Evolutionary conservation across 106 monocot species (phyloP), one percentile per base, ranked within the genome.

Genomic region (Acorus calamus): DNA sequence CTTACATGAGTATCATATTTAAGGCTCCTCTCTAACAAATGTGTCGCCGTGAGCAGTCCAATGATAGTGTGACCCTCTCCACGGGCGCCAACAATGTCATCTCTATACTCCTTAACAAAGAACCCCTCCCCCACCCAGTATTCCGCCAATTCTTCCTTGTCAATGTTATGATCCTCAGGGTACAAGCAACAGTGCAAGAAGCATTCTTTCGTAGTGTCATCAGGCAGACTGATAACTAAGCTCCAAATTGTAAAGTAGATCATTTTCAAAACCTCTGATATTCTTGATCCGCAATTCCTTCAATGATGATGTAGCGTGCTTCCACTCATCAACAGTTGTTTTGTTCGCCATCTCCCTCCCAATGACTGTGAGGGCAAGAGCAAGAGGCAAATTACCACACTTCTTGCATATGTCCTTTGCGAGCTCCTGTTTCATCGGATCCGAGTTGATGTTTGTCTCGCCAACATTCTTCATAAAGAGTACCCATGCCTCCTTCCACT

Each of bases 81-180:
- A 46, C 55, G 62, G 2, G 55, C 59, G 42, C 57, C 64, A 12
- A 48, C n/a, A 28, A 62, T 60, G 50, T 60, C 55, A 2, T 43
- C 28, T 28, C 28, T 9, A 8, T 55, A 66, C 10, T 49, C 49
- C 4, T 68, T 9, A 28, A 0, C 28, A 8, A 81, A 28, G 3
- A 77, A 14, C 2, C 73, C 73, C 6, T 69, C 51, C 4, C 81
- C 81, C 51, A 81, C 52, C 77, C 77, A 81, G 49, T 56, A 69
- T 9, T 65, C 28, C 5, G 73, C 69, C 2, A 81, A 59, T 9
- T 77, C 56, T 3, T 28, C 7, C 44, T 60, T 49, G 2, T 6
- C 3, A 7, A 81, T 69, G 0, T 3, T 4, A 43, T 50, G 5
- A 58, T 66, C 62, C 12, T 70, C 62, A 2, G 74, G 74, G 69